These are phyloP conservation scores for Castanea crenata DNA, from an alignment of 306 rosid genomes.

Conservation along the genomic window DNA sequence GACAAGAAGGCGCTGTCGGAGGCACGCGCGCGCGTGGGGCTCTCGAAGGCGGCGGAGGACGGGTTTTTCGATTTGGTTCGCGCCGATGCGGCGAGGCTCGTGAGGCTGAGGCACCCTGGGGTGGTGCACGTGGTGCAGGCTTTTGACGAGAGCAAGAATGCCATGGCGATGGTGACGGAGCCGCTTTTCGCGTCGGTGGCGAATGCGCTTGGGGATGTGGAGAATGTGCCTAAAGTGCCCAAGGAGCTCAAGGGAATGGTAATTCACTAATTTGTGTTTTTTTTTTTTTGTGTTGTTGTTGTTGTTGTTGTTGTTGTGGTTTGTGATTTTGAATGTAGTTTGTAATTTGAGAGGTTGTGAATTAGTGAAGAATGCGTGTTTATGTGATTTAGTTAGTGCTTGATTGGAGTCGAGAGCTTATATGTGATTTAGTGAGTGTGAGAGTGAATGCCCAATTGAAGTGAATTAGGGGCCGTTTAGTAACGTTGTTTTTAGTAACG, in stretches of 20 bases:
- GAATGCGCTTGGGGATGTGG: constrained; percentile 75
- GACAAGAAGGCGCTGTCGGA: constrained; percentile 77
- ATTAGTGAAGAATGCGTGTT: background rate
- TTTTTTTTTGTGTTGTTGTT: background rate
- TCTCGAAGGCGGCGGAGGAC: constrained; percentile 80
- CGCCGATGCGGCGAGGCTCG: constrained; percentile 77
- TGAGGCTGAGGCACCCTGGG: constrained; percentile 84
- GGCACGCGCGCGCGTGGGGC: constrained; percentile 66
- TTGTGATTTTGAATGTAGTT: background rate
- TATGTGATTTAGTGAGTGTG: background rate
- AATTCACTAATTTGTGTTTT: constrained; percentile 9
- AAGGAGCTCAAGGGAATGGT: constrained; percentile 93
- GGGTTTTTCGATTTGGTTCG: constrained; percentile 77
- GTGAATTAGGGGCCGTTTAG: no score
- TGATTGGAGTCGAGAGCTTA: no score
- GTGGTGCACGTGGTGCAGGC: constrained; percentile 97
- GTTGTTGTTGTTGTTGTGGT: background rate
- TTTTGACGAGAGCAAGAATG: constrained; percentile 87
- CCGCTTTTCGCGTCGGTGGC: constrained; percentile 92
- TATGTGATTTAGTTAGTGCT: background rate
- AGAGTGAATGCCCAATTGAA: background rate
- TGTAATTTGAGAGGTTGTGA: background rate
- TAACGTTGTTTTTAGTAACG: no score
- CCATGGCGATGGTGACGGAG: constrained; percentile 98
- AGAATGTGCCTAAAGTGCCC: constrained; percentile 64